A percentile compares a stretch with the other conserved stretches of the same genome.
Conservation (phyloP, 2,329 filamentous ascomycete species). For the Colletotrichum scovillei region DNA sequence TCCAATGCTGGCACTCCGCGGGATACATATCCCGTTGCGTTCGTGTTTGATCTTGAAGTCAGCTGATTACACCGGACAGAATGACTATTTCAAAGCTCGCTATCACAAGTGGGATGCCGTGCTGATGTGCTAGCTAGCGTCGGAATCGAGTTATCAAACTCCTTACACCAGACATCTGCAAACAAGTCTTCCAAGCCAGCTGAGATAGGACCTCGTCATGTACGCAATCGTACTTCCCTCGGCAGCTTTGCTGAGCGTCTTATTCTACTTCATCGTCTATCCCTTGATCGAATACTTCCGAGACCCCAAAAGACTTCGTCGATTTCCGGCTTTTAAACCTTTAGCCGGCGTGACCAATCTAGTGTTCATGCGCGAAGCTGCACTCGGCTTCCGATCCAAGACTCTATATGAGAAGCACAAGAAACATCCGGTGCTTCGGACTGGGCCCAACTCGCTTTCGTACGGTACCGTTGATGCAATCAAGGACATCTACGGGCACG, state of each 20-base stretch:
- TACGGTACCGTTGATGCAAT: constrained; percentile 54
- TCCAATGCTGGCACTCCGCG: too few relatives aligned
- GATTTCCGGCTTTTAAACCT: constrained; percentile 41
- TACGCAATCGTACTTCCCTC: too few relatives aligned
- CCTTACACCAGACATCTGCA: too few relatives aligned
- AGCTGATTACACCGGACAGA: too few relatives aligned
- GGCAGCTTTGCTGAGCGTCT: not conserved
- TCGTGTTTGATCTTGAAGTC: too few relatives aligned
- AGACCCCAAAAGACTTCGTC: constrained; percentile 48
- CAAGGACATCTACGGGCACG: constrained; percentile 63
- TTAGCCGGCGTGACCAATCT: constrained; percentile 58
- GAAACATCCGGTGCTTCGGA: constrained; percentile 53
- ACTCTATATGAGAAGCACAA: constrained; percentile 57
- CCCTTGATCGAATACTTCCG: constrained; percentile 55
- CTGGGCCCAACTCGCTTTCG: constrained; percentile 56
- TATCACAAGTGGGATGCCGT: too few relatives aligned
- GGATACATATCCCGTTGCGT: too few relatives aligned
- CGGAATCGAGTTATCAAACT: too few relatives aligned
- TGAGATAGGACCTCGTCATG: too few relatives aligned
- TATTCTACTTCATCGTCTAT: constrained; percentile 50
- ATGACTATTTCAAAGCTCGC: too few relatives aligned
- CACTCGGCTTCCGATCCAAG: constrained; percentile 54
- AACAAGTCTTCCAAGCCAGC: too few relatives aligned
- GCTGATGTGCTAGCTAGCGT: too few relatives aligned
- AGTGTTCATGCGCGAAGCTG: constrained; percentile 58